A percentile compares a stretch with the other conserved stretches of the same genome.
Evolutionary conservation across 2,329 filamentous ascomycete genomes (phyloP).

Genomic region (Penicillium sp.): DNA sequence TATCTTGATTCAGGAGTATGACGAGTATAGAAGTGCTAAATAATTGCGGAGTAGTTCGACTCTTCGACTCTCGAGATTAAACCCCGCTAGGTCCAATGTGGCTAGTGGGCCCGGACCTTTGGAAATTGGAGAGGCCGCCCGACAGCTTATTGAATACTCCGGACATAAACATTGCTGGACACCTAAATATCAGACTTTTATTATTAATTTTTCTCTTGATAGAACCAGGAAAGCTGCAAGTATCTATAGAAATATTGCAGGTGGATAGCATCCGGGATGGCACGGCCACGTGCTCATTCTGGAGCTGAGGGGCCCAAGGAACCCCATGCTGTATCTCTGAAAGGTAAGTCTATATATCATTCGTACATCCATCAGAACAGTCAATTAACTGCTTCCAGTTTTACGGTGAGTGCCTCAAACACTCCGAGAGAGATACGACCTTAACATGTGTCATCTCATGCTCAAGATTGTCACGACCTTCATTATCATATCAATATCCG

Average conservation of each 20-base stretch:
- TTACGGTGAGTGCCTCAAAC: conserved; percentile 32
- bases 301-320: conserved; percentile 56
- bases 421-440: neutral
- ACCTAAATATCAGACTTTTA: neutral
- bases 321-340: conserved; percentile 73
- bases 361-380: neutral
- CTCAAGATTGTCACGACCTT: conserved; percentile 69
- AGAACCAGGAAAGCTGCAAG: too few relatives aligned
- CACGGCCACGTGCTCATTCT: conserved; percentile 40
- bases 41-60: too few relatives aligned
- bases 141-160: too few relatives aligned
- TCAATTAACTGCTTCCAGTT: conserved; percentile 26
- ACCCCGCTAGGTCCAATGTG: too few relatives aligned
- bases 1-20: too few relatives aligned
- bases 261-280: conserved; percentile 26
- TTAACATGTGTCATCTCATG: neutral
- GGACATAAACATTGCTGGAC: neutral
- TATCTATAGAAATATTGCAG: neutral
- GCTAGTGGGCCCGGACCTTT: too few relatives aligned
- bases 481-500: conserved; percentile 42
- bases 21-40: too few relatives aligned
- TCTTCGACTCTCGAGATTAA: too few relatives aligned
- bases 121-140: too few relatives aligned
- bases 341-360: conserved; percentile 46
- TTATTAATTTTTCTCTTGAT: neutral